Evolutionary conservation across 768 basidiomycete genomes (phyloP), one percentile per base, ranked within the genome.

Genomic region (Leccinum pellstonianum): DNA sequence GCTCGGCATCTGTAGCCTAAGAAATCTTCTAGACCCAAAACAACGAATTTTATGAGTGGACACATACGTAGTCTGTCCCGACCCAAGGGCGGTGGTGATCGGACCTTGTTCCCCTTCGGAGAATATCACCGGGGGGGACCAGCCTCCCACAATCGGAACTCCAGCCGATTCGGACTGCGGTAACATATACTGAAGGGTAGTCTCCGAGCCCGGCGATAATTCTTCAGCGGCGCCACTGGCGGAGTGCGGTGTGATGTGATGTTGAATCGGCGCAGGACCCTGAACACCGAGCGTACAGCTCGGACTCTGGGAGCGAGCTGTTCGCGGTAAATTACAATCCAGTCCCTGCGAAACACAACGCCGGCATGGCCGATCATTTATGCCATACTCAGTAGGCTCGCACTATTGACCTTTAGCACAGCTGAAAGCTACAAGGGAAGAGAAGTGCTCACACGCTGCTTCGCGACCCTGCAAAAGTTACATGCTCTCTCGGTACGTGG

Each of bases 251-350:
- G 48, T n/a, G 35, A 15, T 8, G 21, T n/a, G 21, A 50, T 52
- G 52, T 58, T 19, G 62, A 43, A 41, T 52, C 10, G 61, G 50
- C 43, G 52, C 63, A 52, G 46, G 12, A 12, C 43, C 67, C 29
- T 66, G 67, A 23, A 8, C 51, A 47, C 58, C 38, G 50, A 52
- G 15, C 8, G 53, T 60, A 23, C 57, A 54, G 49, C 60, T 57
- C 49, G 69, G 70, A 54, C 70, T 71, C 60, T 62, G 62, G 21
- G 69, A 71, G 37, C 60, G 67, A 38, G 62, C 41, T 17, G 3
- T 46, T n/a, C 55, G 61, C 31, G 60, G 2, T 11, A 72, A 47
- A 37, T 15, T 56, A 29, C 70, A 72, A 0, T 57, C 43, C 9
- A 64, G 8, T 21, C 25, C 25, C 14, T 61, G 62, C 35, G 1